Evolutionary conservation across 2,329 filamentous ascomycete genomes (phyloP), one percentile per base, ranked within the genome.

Genomic region (Ophiostoma sp.): DNA sequence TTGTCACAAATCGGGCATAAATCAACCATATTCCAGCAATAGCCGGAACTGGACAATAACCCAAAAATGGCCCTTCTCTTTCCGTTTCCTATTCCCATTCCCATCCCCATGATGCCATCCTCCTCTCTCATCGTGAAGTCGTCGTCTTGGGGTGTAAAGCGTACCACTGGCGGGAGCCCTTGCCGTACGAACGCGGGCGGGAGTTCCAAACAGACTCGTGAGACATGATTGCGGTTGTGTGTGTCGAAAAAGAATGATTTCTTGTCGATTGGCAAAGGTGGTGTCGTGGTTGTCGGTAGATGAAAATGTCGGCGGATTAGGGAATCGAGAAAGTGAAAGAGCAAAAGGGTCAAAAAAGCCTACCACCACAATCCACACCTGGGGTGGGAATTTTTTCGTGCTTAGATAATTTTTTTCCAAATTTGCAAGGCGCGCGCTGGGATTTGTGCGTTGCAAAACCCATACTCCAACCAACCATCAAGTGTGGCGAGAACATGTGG

Each of bases 171-270:
- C 94, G 91, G 83, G 92, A 86, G 85, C 94, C 94, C 90, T 97
- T 97, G 87, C 94, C 94, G 89, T 96, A 97, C 83, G 84, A 93
- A 84, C 94, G 91, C 81, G 95, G 95, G 83, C 95, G 94, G 81
- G 93, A 97, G 90, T 96, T 97, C 94, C 94, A 99, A 86, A 98
- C 93, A 81, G 91, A 93, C 87, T 98, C 94, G 93, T 87, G 86
- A 85, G 84, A 86, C 86, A 86, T 87, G 77, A 79, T 86, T 70
- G 69, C 62, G 70, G 70, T 62, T 54, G 44, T 67, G 41, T 70
- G 35, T 64, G 67, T 57, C 67, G 66, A 70, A 57, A 71, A 64
- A 33, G 27, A 41, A 35, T 57, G 33, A 68, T 52, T 41, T 44
- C 44, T 64, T 67, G 44, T 48, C 52, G 48, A 27, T 66, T 41